Base-by-base conservation (phyloP, 169 alveolate genomes). In the Eimeria sp. region DNA sequence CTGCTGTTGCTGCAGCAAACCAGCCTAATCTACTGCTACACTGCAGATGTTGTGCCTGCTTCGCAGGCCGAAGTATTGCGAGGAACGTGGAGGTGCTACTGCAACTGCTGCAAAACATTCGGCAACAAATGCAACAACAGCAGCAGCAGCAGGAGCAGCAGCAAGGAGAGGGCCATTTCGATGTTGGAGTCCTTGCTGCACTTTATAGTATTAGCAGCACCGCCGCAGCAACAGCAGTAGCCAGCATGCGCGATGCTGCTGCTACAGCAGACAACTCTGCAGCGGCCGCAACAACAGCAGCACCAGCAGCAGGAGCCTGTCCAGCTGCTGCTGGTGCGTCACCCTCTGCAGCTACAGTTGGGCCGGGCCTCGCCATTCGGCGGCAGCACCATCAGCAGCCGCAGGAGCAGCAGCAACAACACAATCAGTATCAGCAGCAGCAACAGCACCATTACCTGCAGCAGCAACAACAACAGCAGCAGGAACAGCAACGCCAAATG, bases 141-240 rank as follows among this genome's bases (percentile, higher is more conserved):
- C 70, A 43, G 89, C 89, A 47, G 89, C 89, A 22, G 89, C 70
- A 80, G 89, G 67, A 80, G 84, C 84, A 75, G 58, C 84, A 30
- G 51, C 84, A 30, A 54, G 57, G 43, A 18, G 61, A 25, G 1
- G 67, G 47, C 2, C 10, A 18, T 30, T 45, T 20, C 18, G 14
- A 13, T 45, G 70, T 80, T 6, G 89, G 14, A 9, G 61, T 4
- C 20, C 49, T 30, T 18, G 89, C 70, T 49, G 40, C 89, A 20
- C 16, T 80, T 25, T 80, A 27, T 40, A 14, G 89, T 20, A 80
- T 63, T 58, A 45, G 89, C 89, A 58, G 49, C n/a, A 13, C 67
- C n/a, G 61, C 70, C 11, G 89, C 89, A 80, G 61, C 89, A 1
- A 47, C 45, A 80, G 89, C 89, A 47, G 13, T 82, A 10, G n/a